Evolutionary conservation across 2,329 filamentous ascomycete genomes (phyloP).

Genomic region (Penicillium sp.): DNA sequence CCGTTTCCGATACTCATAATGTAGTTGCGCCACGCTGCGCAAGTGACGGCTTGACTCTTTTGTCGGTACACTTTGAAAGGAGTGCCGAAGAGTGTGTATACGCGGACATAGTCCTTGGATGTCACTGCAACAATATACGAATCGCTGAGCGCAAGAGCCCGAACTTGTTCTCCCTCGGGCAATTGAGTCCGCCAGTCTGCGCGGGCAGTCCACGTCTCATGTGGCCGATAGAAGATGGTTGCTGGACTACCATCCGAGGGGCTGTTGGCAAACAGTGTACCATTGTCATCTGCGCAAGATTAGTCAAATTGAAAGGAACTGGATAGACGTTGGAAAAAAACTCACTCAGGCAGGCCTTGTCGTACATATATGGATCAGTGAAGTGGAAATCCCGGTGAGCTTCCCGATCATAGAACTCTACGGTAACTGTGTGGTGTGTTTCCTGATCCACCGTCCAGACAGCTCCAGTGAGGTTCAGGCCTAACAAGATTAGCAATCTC

Average conservation of each 20-base stretch:
- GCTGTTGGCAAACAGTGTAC: slow-evolving; percentile 81
- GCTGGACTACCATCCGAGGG: slow-evolving; percentile 68
- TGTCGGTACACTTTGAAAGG: slow-evolving; percentile 87
- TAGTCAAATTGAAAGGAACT: slow-evolving; percentile 17
- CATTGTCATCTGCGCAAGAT: slow-evolving; percentile 63
- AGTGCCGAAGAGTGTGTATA: slow-evolving; percentile 91
- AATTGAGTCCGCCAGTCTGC: slow-evolving; percentile 87
- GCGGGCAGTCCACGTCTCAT: slow-evolving; percentile 92
- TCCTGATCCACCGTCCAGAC: slow-evolving; percentile 98
- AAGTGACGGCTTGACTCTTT: slow-evolving; percentile 91
- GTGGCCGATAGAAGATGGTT: slow-evolving; percentile 91
- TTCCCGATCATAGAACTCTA: slow-evolving; percentile 96
- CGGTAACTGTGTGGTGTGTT: slow-evolving; percentile 87
- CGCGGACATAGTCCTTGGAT: slow-evolving; percentile 80
- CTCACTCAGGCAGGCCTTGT: slow-evolving; percentile 85
- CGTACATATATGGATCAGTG: slow-evolving; percentile 92
- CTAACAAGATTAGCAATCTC: slow-evolving; percentile 34
- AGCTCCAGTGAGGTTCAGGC: slow-evolving; percentile 85
- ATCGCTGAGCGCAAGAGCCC: slow-evolving; percentile 85
- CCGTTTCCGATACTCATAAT: slow-evolving; percentile 96
- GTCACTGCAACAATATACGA: slow-evolving; percentile 91
- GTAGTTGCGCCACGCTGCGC: slow-evolving; percentile 92
- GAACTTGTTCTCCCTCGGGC: slow-evolving; percentile 83
- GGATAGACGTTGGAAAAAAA: slow-evolving; percentile 9
- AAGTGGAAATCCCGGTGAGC: slow-evolving; percentile 95